phyloP scores from a whole-genome alignment of 2,329 filamentous ascomycete species.

The Aurifilum marmelostoma region DNA sequence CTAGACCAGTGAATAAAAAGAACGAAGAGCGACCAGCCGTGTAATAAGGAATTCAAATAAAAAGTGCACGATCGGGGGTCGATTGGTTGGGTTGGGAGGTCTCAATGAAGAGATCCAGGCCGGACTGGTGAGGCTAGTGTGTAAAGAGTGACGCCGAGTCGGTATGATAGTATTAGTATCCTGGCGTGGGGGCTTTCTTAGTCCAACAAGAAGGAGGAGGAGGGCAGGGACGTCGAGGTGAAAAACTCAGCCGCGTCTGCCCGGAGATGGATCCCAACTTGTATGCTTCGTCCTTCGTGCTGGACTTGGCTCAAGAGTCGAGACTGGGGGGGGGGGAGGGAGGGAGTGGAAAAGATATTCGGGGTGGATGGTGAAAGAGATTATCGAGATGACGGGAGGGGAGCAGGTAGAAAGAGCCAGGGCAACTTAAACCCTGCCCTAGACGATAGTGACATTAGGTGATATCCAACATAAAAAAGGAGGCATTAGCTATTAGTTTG shows the following conservation, averaged over 20 bases:
- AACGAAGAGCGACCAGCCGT: background rate
- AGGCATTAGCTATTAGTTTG: conserved; percentile 19
- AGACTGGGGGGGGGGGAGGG: background rate
- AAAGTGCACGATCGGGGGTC: conserved; percentile 3
- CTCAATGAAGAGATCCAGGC: conserved; percentile 3
- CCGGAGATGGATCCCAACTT: conserved; percentile 4
- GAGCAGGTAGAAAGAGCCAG: conserved; percentile 21
- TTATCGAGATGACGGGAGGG: conserved; percentile 13
- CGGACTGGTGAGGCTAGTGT: background rate
- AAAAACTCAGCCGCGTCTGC: conserved; percentile 9
- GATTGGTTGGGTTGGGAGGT: background rate
- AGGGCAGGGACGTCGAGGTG: background rate
- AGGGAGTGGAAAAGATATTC: background rate
- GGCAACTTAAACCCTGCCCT: conserved; percentile 22
- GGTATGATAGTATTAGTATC: background rate
- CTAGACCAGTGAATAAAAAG: background rate
- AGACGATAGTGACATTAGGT: conserved; percentile 15
- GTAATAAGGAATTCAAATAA: background rate
- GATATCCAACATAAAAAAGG: conserved; percentile 19
- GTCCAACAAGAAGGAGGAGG: conserved; percentile 4
- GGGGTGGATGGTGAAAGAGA: conserved; percentile 20
- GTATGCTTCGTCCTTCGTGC: conserved; percentile 3
- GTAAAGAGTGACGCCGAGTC: background rate
- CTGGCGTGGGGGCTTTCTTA: background rate
- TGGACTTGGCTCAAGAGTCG: background rate